Conservation (phyloP, 2,329 filamentous ascomycete genomes). For the Fusarium cicatricum region DNA sequence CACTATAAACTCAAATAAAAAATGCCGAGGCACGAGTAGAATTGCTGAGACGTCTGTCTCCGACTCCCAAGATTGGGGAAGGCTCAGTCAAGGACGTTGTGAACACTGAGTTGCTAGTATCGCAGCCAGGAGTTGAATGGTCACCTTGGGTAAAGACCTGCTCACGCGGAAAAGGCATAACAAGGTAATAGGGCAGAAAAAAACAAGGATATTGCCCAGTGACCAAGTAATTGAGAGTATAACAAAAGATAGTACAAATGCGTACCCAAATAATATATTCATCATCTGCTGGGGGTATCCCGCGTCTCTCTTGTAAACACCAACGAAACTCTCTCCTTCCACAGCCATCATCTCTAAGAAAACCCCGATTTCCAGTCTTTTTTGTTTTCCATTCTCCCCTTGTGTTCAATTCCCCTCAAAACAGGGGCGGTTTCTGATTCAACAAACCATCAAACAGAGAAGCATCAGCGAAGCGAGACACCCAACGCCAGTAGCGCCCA, state of each 20-base stretch:
- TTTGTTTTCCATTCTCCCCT: not conserved
- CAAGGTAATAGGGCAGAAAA: not conserved
- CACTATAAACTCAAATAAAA: too few species aligned
- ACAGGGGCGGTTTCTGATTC: slow-evolving; percentile 11
- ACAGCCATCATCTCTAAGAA: slow-evolving; percentile 16
- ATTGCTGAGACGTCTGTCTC: too few species aligned
- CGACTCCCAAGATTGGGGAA: too few species aligned
- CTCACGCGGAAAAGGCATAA: too few species aligned
- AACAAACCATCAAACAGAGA: slow-evolving; percentile 12
- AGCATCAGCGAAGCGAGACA: slow-evolving; percentile 27
- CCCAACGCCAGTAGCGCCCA: slow-evolving; percentile 39
- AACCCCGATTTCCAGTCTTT: slow-evolving; percentile 11
- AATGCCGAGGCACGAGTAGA: too few species aligned
- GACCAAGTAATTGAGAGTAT: too few species aligned
- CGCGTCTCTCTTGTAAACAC: slow-evolving; percentile 9
- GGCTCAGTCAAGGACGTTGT: too few species aligned
- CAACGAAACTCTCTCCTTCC: slow-evolving; percentile 9
- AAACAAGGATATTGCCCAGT: not conserved
- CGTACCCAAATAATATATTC: slow-evolving; percentile 27
- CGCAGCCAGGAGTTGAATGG: too few species aligned
- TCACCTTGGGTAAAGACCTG: too few species aligned
- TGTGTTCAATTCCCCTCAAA: slow-evolving; percentile 1
- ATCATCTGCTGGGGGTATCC: slow-evolving; percentile 24
- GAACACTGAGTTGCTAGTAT: too few species aligned
- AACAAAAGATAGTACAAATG: too few species aligned